Evolutionary conservation across 2,329 filamentous ascomycete species (phyloP).

Genomic region (Colletotrichum sp.): DNA sequence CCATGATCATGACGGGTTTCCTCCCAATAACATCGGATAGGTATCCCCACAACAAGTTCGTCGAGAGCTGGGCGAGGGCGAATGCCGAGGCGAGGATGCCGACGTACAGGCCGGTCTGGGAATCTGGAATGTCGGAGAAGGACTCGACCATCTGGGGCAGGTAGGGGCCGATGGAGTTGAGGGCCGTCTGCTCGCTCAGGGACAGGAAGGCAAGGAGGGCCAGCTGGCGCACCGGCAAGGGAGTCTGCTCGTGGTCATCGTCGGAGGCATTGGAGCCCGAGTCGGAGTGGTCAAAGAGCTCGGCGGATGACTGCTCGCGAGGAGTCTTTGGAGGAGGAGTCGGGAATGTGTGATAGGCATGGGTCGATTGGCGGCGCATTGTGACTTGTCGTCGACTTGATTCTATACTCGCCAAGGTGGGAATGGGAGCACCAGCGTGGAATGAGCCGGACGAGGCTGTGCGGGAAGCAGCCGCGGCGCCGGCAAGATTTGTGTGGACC

Average conservation of each 20-base stretch:
- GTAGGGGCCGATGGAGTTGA: slow-evolving; percentile 97
- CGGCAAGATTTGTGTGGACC: slow-evolving; percentile 4
- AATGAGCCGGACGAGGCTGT: slow-evolving; percentile 50
- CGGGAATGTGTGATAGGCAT: slow-evolving; percentile 84
- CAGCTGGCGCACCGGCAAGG: slow-evolving; percentile 83
- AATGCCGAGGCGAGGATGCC: slow-evolving; percentile 90
- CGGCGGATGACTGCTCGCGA: slow-evolving; percentile 50
- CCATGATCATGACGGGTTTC: slow-evolving; percentile 82
- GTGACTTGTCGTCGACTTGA: slow-evolving; percentile 18
- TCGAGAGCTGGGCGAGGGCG: slow-evolving; percentile 88
- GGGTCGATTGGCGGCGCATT: slow-evolving; percentile 44
- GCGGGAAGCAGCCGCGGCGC: slow-evolving; percentile 9
- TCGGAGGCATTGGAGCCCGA: slow-evolving; percentile 30
- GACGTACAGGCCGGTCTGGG: slow-evolving; percentile 83
- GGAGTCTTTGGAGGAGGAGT: slow-evolving; percentile 74
- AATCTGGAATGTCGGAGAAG: slow-evolving; percentile 79
- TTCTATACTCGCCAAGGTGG: slow-evolving; percentile 32
- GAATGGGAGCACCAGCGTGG: slow-evolving; percentile 57
- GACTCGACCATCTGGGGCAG: slow-evolving; percentile 88
- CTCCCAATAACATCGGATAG: slow-evolving; percentile 79
- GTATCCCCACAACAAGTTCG: slow-evolving; percentile 92
- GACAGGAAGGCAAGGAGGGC: slow-evolving; percentile 86
- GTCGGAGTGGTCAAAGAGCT: slow-evolving; percentile 27
- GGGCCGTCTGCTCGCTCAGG: slow-evolving; percentile 90
- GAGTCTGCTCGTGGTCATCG: slow-evolving; percentile 63